phyloP scores from a whole-genome alignment of 73 alveolate species.

The Tetrahymena elliotti region DNA sequence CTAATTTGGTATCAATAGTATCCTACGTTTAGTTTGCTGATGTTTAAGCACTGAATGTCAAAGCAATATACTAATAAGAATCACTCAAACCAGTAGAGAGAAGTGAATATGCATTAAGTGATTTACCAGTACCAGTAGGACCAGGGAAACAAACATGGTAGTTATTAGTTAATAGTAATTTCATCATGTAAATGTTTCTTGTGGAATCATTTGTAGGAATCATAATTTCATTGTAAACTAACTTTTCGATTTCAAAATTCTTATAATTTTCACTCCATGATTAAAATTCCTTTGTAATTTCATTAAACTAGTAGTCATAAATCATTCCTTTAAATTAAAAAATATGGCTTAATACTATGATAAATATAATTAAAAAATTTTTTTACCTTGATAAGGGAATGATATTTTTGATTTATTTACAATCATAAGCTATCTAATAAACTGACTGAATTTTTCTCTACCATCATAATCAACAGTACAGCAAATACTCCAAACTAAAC shows the following conservation, averaged over 20 bases:
- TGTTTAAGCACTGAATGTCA: constrained; percentile 97
- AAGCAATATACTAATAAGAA: constrained; percentile 77
- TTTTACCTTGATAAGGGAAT: constrained; percentile 19
- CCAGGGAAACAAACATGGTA: constrained; percentile 98
- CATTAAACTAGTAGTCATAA: constrained; percentile 47
- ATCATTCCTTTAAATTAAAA: background rate
- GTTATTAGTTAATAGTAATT: constrained; percentile 78
- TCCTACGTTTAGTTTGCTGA: constrained; percentile 97
- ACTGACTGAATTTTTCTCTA: constrained; percentile 77
- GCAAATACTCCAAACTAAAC: constrained; percentile 89
- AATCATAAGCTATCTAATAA: constrained; percentile 62
- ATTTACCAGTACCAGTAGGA: constrained; percentile 99
- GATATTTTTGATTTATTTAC: constrained; percentile 49
- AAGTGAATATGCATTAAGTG: constrained; percentile 91
- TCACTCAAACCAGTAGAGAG: constrained; percentile 95
- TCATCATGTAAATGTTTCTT: constrained; percentile 87
- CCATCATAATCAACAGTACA: constrained; percentile 91
- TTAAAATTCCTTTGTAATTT: constrained; percentile 62
- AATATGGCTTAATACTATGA: background rate
- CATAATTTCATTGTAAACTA: constrained; percentile 91
- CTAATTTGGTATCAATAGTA: constrained; percentile 89
- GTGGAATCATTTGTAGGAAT: constrained; percentile 99
- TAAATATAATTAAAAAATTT: background rate
- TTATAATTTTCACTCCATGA: constrained; percentile 85
- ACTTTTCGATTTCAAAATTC: constrained; percentile 77